Evolutionary conservation across 1,284 basidiomycete species (phyloP).

Genomic region (Ustilago curta): DNA sequence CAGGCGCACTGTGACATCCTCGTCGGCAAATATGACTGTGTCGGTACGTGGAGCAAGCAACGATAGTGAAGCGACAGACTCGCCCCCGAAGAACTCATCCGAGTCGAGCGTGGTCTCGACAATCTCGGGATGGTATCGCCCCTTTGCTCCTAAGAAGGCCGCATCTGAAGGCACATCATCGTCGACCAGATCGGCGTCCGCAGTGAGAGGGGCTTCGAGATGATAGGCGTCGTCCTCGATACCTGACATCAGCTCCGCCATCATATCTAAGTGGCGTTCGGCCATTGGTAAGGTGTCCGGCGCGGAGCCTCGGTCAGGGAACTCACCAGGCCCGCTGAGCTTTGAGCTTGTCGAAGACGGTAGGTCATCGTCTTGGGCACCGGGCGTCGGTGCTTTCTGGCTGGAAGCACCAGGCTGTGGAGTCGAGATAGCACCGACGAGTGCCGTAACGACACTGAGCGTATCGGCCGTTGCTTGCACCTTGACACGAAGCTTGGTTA

Average conservation of each 20-base stretch:
- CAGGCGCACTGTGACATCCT: conserved; percentile 87
- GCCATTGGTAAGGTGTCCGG: neutral
- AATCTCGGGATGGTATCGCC: conserved; percentile 73
- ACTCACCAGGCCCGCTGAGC: neutral
- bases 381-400: neutral
- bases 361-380: neutral
- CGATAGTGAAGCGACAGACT: conserved; percentile 56
- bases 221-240: conserved; percentile 87
- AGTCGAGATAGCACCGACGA: conserved; percentile 16
- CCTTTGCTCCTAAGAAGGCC: conserved; percentile 81
- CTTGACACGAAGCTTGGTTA: conserved; percentile 40
- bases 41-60: conserved; percentile 53
- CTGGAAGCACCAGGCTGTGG: neutral
- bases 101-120: conserved; percentile 74
- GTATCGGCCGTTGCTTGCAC: conserved; percentile 57
- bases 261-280: conserved; percentile 11
- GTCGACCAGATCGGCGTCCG: conserved; percentile 85
- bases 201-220: conserved; percentile 75
- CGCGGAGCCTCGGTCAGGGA: neutral
- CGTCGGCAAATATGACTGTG: conserved; percentile 76
- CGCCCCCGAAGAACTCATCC: conserved; percentile 71
- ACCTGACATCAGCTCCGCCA: conserved; percentile 72
- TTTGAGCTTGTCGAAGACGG: neutral
- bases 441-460: conserved; percentile 25
- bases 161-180: conserved; percentile 90